Evolutionary conservation across 179 eudicot species (phyloP).

Genomic region (Spergularia azorica): DNA sequence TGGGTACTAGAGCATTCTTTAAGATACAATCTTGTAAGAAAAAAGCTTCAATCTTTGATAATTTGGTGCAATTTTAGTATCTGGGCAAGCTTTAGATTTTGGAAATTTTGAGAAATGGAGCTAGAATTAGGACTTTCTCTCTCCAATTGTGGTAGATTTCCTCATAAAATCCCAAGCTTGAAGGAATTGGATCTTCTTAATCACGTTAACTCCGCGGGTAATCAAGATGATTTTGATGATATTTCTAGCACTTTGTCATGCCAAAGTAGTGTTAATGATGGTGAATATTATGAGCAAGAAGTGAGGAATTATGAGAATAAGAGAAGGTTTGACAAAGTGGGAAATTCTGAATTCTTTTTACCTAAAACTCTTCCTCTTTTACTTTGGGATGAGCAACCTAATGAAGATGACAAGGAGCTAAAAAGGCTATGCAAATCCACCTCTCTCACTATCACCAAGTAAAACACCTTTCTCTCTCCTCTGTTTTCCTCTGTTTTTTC

Average conservation of each 20-base stretch:
- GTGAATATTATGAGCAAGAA: constrained; percentile 14
- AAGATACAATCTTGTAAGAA: neutral
- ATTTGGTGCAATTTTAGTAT: constrained; percentile 19
- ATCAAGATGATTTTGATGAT: constrained; percentile 27
- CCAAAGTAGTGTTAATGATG: constrained; percentile 30
- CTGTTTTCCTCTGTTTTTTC: neutral
- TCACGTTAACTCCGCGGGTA: constrained; percentile 19
- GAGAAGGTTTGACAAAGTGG: constrained; percentile 32
- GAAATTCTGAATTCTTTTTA: constrained; percentile 6
- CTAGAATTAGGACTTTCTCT: constrained; percentile 60
- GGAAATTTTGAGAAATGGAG: constrained; percentile 41
- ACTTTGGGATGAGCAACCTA: constrained; percentile 35
- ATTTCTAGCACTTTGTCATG: constrained; percentile 17
- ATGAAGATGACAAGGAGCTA: constrained; percentile 19
- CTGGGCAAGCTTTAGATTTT: constrained; percentile 16
- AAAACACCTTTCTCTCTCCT: neutral
- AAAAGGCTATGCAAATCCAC: constrained; percentile 29
- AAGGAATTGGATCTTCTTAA: constrained; percentile 36
- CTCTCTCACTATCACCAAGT: constrained; percentile 26
- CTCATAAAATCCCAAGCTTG: constrained; percentile 20
- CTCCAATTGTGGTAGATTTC: constrained; percentile 19
- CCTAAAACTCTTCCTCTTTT: constrained; percentile 43
- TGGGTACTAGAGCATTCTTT: no score
- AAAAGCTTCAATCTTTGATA: constrained; percentile 29
- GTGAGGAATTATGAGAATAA: constrained; percentile 28